Base-by-base conservation (phyloP, 441 rosid species). In the Pelargonium exstipulatum region DNA sequence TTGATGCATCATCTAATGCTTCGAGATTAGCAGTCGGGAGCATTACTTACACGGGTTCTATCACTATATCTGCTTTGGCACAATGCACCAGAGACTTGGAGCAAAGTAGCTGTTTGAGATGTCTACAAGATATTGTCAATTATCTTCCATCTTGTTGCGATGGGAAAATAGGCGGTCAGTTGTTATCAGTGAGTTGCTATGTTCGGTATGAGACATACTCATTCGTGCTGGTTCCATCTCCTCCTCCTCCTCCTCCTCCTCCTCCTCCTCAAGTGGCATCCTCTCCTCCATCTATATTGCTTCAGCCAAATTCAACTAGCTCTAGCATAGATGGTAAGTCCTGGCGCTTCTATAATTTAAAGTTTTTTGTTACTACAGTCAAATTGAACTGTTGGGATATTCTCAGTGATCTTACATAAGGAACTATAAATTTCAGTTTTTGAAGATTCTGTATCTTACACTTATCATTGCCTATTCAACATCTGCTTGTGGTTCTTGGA, bases 61-160 rank as follows among this genome's bases (percentile, higher is more conserved):
- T 0, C 22, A 22, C 35, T n/a, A 72, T 83, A 62, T 70, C 35
- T 66, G 82, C 69, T 18, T 55, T 72, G 73, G 78, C 57, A 10
- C 79, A 78, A 63, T 80, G 86, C 67, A 74, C 70, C 9, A 66
- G 69, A 65, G 73, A 69, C 32, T 49, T 83, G 20, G 9, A 40
- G 17, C 81, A 58, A 42, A 58, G 64, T 49, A 65, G 58, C 9
- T 80, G 84, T 67, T 69, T 16, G 9, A 9, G 14, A 43, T 80
- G 86, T 57, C 73, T 83, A 49, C 73, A 60, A 63, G 22, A 42
- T 1, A 71, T 76, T 57, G 20, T 66, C 37, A 12, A 24, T 8
- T 12, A 3, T 57, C 64, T 74, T 70, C 67, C 73, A 9, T 17
- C 16, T 8, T 49, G 49, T 37, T 65, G 73, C 42, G 13, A 14